A percentile compares a stretch with the other conserved stretches of the same genome.
These are phyloP conservation scores for Huntiella abstrusa DNA, from an alignment of 2,329 filamentous ascomycete genomes.

Conservation along the genomic window DNA sequence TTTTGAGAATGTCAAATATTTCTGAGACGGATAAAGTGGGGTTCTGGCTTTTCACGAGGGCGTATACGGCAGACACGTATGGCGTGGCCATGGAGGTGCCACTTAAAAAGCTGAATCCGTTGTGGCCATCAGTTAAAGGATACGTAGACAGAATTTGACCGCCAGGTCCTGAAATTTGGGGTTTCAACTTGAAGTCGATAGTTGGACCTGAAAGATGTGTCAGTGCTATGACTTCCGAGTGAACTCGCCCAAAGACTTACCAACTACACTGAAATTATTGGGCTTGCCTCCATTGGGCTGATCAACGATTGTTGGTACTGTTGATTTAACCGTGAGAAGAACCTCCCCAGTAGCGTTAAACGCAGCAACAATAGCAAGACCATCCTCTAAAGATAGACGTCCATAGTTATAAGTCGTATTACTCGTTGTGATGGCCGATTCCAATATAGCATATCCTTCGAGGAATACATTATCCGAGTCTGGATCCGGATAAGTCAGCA, in stretches of 20 bases:
- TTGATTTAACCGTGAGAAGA: background rate
- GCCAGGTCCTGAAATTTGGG: slow-evolving; percentile 18
- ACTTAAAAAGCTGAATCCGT: slow-evolving; percentile 20
- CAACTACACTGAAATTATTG: slow-evolving; percentile 11
- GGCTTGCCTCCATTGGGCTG: slow-evolving; percentile 9
- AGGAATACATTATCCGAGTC: slow-evolving; percentile 8
- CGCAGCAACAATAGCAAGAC: background rate
- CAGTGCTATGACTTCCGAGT: background rate
- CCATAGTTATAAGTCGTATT: slow-evolving; percentile 9
- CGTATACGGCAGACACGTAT: slow-evolving; percentile 32
- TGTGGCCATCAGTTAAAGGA: slow-evolving; percentile 2
- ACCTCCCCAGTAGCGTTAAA: background rate
- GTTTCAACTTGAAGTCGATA: slow-evolving; percentile 16
- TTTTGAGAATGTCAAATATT: slow-evolving; percentile 17
- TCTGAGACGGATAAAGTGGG: slow-evolving; percentile 15
- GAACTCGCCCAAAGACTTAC: background rate
- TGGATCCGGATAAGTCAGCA: slow-evolving; percentile 11
- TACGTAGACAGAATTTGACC: slow-evolving; percentile 20
- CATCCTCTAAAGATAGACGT: slow-evolving; percentile 3
- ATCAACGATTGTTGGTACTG: slow-evolving; percentile 1
- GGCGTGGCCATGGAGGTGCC: slow-evolving; percentile 40
- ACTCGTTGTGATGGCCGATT: slow-evolving; percentile 5
- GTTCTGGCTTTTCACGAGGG: slow-evolving; percentile 20
- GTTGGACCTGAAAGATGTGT: slow-evolving; percentile 7
- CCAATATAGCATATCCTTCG: slow-evolving; percentile 8